Evolutionary conservation across 163 green algal species (phyloP).

Genomic region (Picocystis sp.): DNA sequence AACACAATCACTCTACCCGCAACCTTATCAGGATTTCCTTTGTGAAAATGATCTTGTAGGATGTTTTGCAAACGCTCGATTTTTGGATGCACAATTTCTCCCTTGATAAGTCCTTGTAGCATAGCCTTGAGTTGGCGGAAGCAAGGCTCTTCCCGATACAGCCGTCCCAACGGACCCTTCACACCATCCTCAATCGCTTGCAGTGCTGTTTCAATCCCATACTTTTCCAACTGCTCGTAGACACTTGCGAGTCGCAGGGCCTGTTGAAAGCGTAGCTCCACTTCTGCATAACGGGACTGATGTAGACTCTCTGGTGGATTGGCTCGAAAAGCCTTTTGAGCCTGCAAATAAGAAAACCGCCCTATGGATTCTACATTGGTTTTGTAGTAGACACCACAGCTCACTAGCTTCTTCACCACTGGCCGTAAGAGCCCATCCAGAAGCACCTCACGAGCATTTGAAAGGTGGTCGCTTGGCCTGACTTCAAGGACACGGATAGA

Average conservation of each 20-base stretch:
- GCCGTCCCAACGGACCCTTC: no score
- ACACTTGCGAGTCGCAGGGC: slow-evolving; percentile 17
- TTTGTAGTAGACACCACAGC: no score
- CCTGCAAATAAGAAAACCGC: no score
- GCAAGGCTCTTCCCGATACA: no score
- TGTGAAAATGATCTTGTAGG: slow-evolving; percentile 35
- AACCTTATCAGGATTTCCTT: slow-evolving; percentile 1
- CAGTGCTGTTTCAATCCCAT: slow-evolving; percentile 10
- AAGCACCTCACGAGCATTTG: slow-evolving; percentile 1
- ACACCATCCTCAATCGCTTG: no score
- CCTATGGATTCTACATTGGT: no score
- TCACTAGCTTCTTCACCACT: no score
- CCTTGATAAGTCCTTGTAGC: slow-evolving; percentile 15
- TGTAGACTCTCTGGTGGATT: no score
- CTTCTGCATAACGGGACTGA: no score
- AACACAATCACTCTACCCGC: slow-evolving; percentile 70
- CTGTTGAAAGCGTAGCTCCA: slow-evolving; percentile 12
- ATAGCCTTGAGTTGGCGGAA: slow-evolving; percentile 9
- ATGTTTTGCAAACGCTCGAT: slow-evolving; percentile 34
- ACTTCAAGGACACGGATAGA: no score
- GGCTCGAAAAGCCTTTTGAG: no score
- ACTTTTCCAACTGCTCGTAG: slow-evolving; percentile 27
- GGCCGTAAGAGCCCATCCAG: not conserved
- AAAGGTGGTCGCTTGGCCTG: no score
- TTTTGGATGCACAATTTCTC: slow-evolving; percentile 28